These are phyloP conservation scores for Lenzites betulinus DNA, from an alignment of 768 basidiomycete species.

Conservation along the genomic window DNA sequence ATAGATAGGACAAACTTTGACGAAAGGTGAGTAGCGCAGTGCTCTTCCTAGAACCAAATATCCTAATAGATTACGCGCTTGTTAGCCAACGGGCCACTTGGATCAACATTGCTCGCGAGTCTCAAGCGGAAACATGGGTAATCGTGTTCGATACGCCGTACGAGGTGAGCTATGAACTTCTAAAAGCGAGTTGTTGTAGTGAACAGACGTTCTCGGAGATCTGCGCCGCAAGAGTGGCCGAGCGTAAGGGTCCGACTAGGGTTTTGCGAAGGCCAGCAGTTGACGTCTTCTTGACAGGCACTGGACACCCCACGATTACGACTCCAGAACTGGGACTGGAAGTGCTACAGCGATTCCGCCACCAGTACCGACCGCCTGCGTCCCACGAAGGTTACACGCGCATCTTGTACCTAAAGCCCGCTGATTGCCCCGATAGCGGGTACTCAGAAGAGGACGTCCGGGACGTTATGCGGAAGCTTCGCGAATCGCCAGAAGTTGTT, in stretches of 20 bases:
- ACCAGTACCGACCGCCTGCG: constrained; percentile 57
- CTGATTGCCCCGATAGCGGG: constrained; percentile 41
- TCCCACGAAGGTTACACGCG: constrained; percentile 67
- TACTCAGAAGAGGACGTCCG: constrained; percentile 56
- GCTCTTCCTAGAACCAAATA: neutral
- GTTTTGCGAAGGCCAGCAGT: neutral
- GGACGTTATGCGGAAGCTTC: constrained; percentile 53
- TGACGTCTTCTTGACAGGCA: constrained; percentile 45
- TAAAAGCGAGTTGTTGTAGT: neutral
- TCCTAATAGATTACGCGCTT: neutral
- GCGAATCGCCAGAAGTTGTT: constrained; percentile 36
- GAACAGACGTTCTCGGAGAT: constrained; percentile 42
- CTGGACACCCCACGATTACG: constrained; percentile 76
- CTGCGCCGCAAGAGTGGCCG: constrained; percentile 60
- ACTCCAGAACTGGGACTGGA: constrained; percentile 55
- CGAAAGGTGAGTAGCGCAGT: constrained; percentile 41
- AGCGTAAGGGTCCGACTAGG: constrained; percentile 46
- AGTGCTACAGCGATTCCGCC: constrained; percentile 66
- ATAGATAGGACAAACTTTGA: constrained; percentile 82
- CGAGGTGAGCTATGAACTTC: constrained; percentile 47
- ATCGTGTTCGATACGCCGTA: constrained; percentile 80
- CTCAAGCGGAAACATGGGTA: constrained; percentile 65
- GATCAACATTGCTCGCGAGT: constrained; percentile 71
- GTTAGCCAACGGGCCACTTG: constrained; percentile 70
- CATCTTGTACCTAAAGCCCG: constrained; percentile 42